phyloP scores from a whole-genome alignment of 208 protist species.

The Trypanosomatidae sp. region DNA sequence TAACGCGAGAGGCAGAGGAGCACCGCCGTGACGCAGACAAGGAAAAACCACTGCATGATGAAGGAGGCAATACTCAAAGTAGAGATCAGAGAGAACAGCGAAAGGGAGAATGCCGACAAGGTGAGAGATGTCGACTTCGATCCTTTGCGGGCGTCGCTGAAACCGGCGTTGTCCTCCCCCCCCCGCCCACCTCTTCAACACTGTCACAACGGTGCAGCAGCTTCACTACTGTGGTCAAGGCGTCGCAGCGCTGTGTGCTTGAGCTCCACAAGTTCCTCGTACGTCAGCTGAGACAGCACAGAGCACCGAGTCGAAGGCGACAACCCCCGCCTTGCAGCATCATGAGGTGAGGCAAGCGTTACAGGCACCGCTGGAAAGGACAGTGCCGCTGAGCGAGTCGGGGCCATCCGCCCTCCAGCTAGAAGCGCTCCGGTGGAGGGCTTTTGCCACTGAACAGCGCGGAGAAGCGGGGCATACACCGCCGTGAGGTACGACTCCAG shows the following conservation, averaged over 20 bases:
- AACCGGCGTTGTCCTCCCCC: background rate
- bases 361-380: background rate
- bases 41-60: too few relatives aligned
- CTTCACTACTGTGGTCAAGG: background rate
- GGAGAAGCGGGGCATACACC: slow-evolving; percentile 21
- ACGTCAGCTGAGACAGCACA: slow-evolving; percentile 9
- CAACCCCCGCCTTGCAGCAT: background rate
- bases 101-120: background rate
- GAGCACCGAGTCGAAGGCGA: background rate
- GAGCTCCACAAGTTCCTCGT: slow-evolving; percentile 10
- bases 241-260: slow-evolving; percentile 12
- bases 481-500: slow-evolving; percentile 19
- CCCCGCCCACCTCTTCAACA: too few relatives aligned
- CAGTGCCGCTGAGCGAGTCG: background rate
- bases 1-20: background rate
- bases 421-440: background rate
- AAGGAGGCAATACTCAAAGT: too few relatives aligned
- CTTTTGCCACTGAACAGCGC: slow-evolving; percentile 10
- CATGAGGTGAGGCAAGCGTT: background rate
- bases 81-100: background rate
- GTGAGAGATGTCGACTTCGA: background rate
- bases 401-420: too few relatives aligned
- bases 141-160: background rate
- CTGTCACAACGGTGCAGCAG: background rate
- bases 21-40: too few relatives aligned